Base-by-base conservation (phyloP, 345 rosid species). In the Psidium friedrichsthalianum region DNA sequence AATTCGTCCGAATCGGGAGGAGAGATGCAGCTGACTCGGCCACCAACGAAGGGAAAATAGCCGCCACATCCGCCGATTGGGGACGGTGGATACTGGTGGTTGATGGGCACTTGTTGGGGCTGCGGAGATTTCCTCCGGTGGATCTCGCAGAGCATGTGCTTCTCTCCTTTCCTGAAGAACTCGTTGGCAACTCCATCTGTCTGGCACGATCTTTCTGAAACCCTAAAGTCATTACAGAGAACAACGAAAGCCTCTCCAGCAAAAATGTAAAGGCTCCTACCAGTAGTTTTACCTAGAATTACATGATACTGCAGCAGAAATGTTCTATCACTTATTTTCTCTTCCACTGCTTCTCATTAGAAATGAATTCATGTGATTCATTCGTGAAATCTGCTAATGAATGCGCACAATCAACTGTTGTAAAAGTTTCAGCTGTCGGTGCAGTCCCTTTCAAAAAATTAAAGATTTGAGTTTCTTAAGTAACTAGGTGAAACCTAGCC, bases 101-200 rank as follows among this genome's bases (percentile, higher is more conserved):
- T 69, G 7, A 69, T 69, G 47, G 21, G 92, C 92, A 40, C 92
- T 81, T 92, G 92, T 29, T 83, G 87, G 51, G 94, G 94, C 56
- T 94, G 99, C 57, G 95, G 89, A 54, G 98, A 94, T 89, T 97
- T 97, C 56, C 99, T 85, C 82, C 99, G 89, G 74, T 96, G 98
- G 94, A 97, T 97, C 92, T 95, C 98, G 74, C 98, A 97, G 64
- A 97, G 96, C 83, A 95, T 85, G 87, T 97, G 98, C 88, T 97
- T 95, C 56, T 97, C 98, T 84, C 99, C 99, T 83, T 94, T 94
- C 87, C 93, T 93, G 94, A 97, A 97, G 89, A 90, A 93, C 90
- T 95, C 99, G 82, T 97, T 97, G 0, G 98, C 98, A 55, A 97
- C 88, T 97, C 99, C 99, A 97, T 88, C 98, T 90, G 91, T 97